Conservation (phyloP, 495 filamentous ascomycete species). For the Trichoderma orchidacearum region DNA sequence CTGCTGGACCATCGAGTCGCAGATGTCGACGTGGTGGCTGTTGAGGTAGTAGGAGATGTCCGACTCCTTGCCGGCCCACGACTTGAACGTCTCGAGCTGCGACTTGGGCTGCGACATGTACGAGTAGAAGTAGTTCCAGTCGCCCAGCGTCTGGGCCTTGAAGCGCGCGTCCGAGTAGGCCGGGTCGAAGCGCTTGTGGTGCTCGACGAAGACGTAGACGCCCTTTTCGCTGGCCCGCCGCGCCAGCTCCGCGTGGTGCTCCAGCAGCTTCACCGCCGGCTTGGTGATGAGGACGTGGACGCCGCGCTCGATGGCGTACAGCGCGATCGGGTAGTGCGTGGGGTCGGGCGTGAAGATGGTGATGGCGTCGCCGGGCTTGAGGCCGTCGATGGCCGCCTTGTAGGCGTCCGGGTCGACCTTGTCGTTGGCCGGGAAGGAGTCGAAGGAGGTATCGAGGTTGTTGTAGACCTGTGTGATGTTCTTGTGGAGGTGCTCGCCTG, state of each 20-base stretch:
- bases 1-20: constrained; percentile 70
- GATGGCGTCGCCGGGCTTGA: constrained; percentile 74
- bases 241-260: constrained; percentile 63
- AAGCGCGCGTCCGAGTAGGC: constrained; percentile 78
- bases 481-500: constrained; percentile 71
- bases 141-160: constrained; percentile 59
- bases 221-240: constrained; percentile 56
- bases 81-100: constrained; percentile 90
- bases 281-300: constrained; percentile 93
- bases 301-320: constrained; percentile 77
- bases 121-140: constrained; percentile 96
- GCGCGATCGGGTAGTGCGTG: constrained; percentile 86
- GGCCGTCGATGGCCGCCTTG: constrained; percentile 76
- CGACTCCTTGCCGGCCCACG: constrained; percentile 82
- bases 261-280: constrained; percentile 75
- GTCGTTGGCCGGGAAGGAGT: constrained; percentile 64
- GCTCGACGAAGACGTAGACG: constrained; percentile 89
- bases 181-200: constrained; percentile 92
- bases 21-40: constrained; percentile 84
- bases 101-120: constrained; percentile 94
- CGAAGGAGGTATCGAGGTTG: constrained; percentile 68
- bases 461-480: constrained; percentile 87
- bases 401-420: constrained; percentile 66
- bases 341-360: constrained; percentile 95
- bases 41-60: constrained; percentile 95